These are phyloP conservation scores for Mastigamoeba balamuthi DNA, from an alignment of 78 protist species.

Conservation along the genomic window DNA sequence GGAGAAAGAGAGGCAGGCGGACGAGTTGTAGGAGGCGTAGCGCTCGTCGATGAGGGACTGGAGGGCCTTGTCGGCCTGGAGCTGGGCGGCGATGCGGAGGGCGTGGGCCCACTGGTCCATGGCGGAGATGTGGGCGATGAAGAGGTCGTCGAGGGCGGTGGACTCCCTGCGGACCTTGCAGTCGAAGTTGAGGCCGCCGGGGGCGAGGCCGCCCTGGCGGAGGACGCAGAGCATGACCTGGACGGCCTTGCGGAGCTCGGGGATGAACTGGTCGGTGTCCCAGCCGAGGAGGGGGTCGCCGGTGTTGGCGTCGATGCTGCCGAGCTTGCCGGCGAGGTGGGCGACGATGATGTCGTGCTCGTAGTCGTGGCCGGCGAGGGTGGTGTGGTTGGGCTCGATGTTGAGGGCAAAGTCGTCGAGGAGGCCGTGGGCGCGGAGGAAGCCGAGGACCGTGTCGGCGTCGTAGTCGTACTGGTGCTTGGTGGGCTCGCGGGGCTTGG, in stretches of 20 bases:
- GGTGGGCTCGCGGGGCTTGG: slow-evolving; percentile 9
- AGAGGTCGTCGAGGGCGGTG: background rate
- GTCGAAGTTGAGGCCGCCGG: slow-evolving; percentile 8
- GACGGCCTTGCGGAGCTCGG: background rate
- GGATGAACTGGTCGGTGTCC: background rate
- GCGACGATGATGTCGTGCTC: background rate
- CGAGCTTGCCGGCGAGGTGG: background rate
- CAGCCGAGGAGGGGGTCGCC: background rate
- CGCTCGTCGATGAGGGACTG: background rate
- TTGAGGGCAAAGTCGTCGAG: background rate
- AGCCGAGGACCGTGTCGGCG: background rate
- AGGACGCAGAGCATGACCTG: background rate
- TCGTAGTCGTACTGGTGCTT: slow-evolving; percentile 13
- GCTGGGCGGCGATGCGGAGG: background rate
- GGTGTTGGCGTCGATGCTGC: slow-evolving; percentile 1
- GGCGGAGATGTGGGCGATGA: slow-evolving; percentile 4
- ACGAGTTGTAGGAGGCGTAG: background rate
- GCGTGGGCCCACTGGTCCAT: slow-evolving; percentile 1
- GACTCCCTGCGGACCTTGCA: slow-evolving; percentile 9
- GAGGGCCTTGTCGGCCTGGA: background rate
- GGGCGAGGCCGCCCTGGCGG: slow-evolving; percentile 2
- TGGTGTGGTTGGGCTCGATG: background rate
- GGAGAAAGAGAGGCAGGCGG: background rate
- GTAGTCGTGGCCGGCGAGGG: background rate
- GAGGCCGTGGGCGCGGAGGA: background rate